phyloP scores from a whole-genome alignment of 768 basidiomycete species.

The Lepiota venenata region DNA sequence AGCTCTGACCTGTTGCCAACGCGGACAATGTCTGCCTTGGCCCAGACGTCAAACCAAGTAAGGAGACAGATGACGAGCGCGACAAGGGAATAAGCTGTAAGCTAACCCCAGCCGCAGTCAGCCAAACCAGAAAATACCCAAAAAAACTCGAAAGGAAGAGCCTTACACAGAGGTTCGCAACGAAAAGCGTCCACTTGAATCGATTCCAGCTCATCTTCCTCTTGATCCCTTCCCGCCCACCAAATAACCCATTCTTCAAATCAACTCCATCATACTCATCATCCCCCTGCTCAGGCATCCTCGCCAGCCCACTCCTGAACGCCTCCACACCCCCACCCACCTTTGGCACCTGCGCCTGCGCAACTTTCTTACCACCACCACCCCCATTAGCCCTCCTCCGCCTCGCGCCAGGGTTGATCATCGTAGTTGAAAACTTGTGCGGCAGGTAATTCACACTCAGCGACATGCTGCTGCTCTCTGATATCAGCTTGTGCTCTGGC shows the following conservation, averaged over 20 bases:
- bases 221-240: conserved; percentile 14
- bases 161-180: conserved; percentile 49
- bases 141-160: background rate
- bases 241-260: conserved; percentile 31
- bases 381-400: conserved; percentile 29
- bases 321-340: conserved; percentile 72
- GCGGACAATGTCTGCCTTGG: conserved; percentile 65
- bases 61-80: conserved; percentile 65
- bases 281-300: conserved; percentile 49
- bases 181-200: conserved; percentile 78
- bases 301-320: conserved; percentile 46
- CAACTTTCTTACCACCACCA: conserved; percentile 18
- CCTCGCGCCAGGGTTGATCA: conserved; percentile 38
- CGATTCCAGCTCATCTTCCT: conserved; percentile 67
- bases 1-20: conserved; percentile 68
- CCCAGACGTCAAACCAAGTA: conserved; percentile 76
- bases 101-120: conserved; percentile 17
- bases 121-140: background rate
- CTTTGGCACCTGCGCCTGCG: conserved; percentile 37
- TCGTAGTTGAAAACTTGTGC: conserved; percentile 22
- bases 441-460: conserved; percentile 26
- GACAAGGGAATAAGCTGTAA: conserved; percentile 57
- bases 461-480: conserved; percentile 19
- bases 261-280: conserved; percentile 52
- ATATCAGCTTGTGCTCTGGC: conserved; percentile 2